Evolutionary conservation across 2,329 filamentous ascomycete species (phyloP), one percentile per base, ranked within the genome.

Genomic region (Nemania sp.): DNA sequence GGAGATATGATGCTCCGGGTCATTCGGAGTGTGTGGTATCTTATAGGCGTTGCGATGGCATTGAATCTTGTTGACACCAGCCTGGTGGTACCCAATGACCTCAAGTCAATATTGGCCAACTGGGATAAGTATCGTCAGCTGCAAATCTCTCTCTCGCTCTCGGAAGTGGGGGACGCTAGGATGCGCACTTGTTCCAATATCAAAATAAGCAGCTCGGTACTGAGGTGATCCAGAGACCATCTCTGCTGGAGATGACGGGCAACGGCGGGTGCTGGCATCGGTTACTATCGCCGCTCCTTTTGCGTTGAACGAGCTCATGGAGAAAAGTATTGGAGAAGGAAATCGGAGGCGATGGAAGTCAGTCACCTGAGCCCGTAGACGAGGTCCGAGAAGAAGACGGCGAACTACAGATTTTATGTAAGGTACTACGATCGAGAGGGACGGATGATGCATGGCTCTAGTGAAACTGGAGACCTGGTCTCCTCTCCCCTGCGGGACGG

Each of bases 181-280:
- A n/a, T 37, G 6, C 34, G 10, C 71, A 80, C 79, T 69, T 79
- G 73, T 65, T 77, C 67, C 25, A 80, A 72, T 35, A 81, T 74
- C 39, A 80, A 68, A 54, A 70, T 65, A n/a, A 81, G 51, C 15
- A 81, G 67, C 68, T 81, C 79, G 4, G 77, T 73, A 66, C 77
- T 80, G 17, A 81, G 73, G 54, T 73, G 67, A 53, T 74, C 64
- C 18, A 77, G 64, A 10, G 71, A 74, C 65, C 69, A 71, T 53
- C 43, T 66, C 32, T 56, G 63, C 43, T 49, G 46, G 53, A 59
- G 32, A 54, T 35, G 49, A 37, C 54, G 11, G 7, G 20, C 18
- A 55, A 50, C 50, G 32, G 60, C 21, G 40, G 54, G 39, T 34
- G 50, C 63, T 40, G 62, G 64, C 64, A 70, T 67, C 52, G 47